Evolutionary conservation across 2,329 filamentous ascomycete genomes (phyloP).

Genomic region (Neonectria sp.): DNA sequence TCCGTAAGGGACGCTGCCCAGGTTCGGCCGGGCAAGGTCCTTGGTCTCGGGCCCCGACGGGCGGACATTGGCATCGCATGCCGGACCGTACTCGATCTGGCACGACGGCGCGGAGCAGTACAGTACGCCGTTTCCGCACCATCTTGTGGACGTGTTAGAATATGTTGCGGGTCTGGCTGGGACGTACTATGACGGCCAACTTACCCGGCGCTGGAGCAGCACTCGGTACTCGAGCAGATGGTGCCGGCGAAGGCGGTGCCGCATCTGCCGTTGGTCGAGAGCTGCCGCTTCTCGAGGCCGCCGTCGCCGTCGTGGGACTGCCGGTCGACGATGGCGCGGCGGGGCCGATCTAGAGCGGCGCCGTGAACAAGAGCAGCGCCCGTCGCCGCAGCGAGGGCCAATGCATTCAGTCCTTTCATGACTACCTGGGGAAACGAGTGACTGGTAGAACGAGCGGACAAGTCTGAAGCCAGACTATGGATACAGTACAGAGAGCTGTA

Average conservation of each 20-base stretch:
- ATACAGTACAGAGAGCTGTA: neutral
- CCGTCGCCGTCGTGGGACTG: neutral
- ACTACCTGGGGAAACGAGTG: slow-evolving; percentile 34
- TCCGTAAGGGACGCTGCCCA: slow-evolving; percentile 71
- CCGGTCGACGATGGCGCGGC: neutral
- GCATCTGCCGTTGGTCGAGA: slow-evolving; percentile 60
- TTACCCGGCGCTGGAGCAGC: slow-evolving; percentile 61
- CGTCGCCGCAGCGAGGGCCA: slow-evolving; percentile 25
- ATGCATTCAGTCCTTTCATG: slow-evolving; percentile 34
- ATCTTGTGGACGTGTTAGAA: slow-evolving; percentile 53
- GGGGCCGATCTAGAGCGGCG: slow-evolving; percentile 9
- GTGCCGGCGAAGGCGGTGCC: slow-evolving; percentile 53
- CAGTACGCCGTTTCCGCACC: slow-evolving; percentile 67
- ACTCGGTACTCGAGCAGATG: slow-evolving; percentile 53
- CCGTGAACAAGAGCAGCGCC: slow-evolving; percentile 8
- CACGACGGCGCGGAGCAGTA: slow-evolving; percentile 76
- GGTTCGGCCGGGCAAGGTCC: slow-evolving; percentile 64
- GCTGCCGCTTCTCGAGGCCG: slow-evolving; percentile 35
- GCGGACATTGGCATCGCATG: slow-evolving; percentile 72
- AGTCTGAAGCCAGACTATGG: slow-evolving; percentile 19
- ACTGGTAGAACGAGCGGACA: slow-evolving; percentile 41
- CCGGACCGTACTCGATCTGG: slow-evolving; percentile 72
- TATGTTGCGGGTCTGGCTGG: neutral
- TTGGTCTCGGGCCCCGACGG: slow-evolving; percentile 68
- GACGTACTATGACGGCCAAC: slow-evolving; percentile 19